Conservation (phyloP, 2,329 filamentous ascomycete species). For the Sphaerostilbella broomeana region DNA sequence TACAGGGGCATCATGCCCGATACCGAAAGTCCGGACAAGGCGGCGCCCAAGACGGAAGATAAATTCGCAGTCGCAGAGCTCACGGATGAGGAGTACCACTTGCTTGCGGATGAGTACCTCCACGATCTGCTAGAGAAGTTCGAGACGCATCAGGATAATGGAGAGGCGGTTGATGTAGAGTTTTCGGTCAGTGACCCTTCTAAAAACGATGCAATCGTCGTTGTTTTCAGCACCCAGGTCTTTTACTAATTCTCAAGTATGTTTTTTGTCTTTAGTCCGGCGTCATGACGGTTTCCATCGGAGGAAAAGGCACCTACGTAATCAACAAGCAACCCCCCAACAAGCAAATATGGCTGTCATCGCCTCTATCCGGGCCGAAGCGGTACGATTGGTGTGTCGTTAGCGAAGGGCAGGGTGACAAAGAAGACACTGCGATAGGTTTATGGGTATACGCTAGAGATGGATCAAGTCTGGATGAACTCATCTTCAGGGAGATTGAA, state of each 20-base stretch:
- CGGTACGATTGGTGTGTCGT: constrained; percentile 82
- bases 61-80: constrained; percentile 54
- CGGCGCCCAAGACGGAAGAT: constrained; percentile 30
- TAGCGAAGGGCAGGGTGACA: constrained; percentile 64
- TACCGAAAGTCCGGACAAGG: constrained; percentile 45
- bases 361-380: constrained; percentile 84
- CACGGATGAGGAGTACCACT: constrained; percentile 65
- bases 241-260: neutral
- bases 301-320: constrained; percentile 72
- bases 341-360: constrained; percentile 95
- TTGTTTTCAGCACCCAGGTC: neutral
- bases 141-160: constrained; percentile 67
- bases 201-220: neutral
- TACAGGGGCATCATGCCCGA: constrained; percentile 53
- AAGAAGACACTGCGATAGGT: constrained; percentile 66
- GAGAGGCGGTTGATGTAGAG: constrained; percentile 78
- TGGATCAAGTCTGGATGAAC: constrained; percentile 63
- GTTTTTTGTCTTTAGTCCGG: constrained; percentile 55
- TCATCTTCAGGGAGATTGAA: constrained; percentile 71
- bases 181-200: constrained; percentile 59
- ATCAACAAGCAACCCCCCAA: constrained; percentile 98
- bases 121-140: constrained; percentile 49
- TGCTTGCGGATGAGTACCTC: constrained; percentile 70
- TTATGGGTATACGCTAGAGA: constrained; percentile 88
- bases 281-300: constrained; percentile 70